Base-by-base conservation (phyloP, 768 basidiomycete species). In the Mycena polygramma region DNA sequence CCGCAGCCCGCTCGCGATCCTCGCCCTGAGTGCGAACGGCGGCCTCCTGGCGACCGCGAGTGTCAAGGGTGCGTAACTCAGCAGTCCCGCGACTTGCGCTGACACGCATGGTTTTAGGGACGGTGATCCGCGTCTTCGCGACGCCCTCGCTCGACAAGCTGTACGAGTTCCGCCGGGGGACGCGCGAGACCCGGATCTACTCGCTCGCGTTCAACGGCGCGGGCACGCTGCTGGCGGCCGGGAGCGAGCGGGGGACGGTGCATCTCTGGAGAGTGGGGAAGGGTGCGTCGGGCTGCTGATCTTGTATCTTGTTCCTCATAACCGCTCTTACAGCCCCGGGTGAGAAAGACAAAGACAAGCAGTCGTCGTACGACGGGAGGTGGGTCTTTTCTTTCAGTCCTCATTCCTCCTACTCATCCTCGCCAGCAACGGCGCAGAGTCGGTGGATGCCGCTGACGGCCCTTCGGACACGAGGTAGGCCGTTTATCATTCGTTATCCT, bases 121-220 rank as follows among this genome's bases (percentile, higher is more conserved):
- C 98, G 8, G 96, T 99, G 72, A 97, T 99, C 64, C 90, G 98
- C 52, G 96, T 99, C 1, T 99, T 96, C 89, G 89, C 89, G 55
- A 85, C 98, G 17, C 97, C 98, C 0, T 89, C 91, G 8, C 95
- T 96, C 0, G 95, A 98, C 83, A 96, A 96, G 81, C 78, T 99
- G 57, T 97, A 96, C 81, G 97, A 99, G 79, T 99, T 99, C 84
- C 83, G 98, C 8, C 82, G 98, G 53, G 98, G 98, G 9, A 95
- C 94, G 48, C 86, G 95, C 37, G 94, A 94, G 73, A 90, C 96
- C 19, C 85, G 86, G 78, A 98, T 99, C 73, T 94, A 93, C 73
- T 92, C 91, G 22, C 85, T 88, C 75, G 86, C 83, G 73, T 99
- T 98, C 81, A 99, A 99, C 77, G 77, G 89, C 4, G 90, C 94